Evolutionary conservation across 805 yeast genomes (phyloP).

Genomic region (Ogataea neopini): DNA sequence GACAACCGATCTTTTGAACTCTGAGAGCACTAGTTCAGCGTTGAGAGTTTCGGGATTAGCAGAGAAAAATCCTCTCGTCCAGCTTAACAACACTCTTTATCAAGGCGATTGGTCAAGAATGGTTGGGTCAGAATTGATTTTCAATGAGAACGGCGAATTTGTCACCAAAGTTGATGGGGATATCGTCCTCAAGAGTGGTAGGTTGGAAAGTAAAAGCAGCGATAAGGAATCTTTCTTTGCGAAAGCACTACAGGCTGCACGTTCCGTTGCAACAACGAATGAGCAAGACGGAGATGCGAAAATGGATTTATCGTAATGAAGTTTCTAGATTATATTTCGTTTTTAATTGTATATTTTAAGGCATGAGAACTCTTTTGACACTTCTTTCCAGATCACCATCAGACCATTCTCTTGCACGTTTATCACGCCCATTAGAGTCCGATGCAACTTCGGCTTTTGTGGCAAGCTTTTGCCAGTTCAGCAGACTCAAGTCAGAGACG

Average conservation of each 20-base stretch:
- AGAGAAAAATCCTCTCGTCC: conserved; percentile 54
- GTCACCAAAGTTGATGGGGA: conserved; percentile 34
- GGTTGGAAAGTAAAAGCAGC: conserved; percentile 25
- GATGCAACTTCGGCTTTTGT: conserved; percentile 45
- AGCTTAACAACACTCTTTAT: conserved; percentile 58
- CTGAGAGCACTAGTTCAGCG: conserved; percentile 8
- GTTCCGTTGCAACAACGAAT: neutral
- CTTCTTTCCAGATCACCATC: conserved; percentile 46
- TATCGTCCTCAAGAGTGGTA: conserved; percentile 34
- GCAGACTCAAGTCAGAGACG: conserved; percentile 33
- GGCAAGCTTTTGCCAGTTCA: conserved; percentile 49
- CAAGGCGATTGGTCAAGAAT: conserved; percentile 76
- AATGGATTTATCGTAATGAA: conserved; percentile 11
- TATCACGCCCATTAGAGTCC: conserved; percentile 39
- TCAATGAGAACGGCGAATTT: conserved; percentile 38
- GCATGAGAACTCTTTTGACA: conserved; percentile 44
- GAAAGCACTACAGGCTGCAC: conserved; percentile 28
- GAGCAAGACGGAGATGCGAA: conserved; percentile 1
- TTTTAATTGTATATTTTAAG: conserved; percentile 3
- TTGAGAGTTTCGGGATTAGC: conserved; percentile 59
- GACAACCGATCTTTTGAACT: conserved; percentile 4
- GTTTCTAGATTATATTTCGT: neutral
- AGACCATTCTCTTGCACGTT: conserved; percentile 65
- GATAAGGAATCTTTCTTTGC: conserved; percentile 28
- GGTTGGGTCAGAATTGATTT: conserved; percentile 67